These are phyloP conservation scores for Aristolochia contorta DNA, from an alignment of 164 flowering plant species.

Conservation along the genomic window DNA sequence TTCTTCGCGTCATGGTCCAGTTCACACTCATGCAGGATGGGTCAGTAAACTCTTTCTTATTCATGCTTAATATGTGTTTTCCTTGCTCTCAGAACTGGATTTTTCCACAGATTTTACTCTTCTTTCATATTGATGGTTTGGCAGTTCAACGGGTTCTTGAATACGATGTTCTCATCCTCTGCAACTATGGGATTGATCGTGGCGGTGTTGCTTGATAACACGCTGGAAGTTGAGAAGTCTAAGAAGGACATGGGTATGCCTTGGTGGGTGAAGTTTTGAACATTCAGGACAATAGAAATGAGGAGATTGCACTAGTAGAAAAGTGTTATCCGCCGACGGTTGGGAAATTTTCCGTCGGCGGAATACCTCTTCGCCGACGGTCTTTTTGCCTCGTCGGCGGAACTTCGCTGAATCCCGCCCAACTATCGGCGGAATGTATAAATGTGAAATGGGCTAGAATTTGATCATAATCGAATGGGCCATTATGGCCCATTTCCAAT, in stretches of 20 bases:
- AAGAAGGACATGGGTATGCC: slow-evolving; percentile 96
- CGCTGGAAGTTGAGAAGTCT: slow-evolving; percentile 77
- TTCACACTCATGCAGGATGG: slow-evolving; percentile 89
- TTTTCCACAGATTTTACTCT: not conserved
- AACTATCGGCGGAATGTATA: too few relatives aligned
- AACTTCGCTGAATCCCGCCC: too few relatives aligned
- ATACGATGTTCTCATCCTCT: slow-evolving; percentile 78
- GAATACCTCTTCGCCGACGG: too few relatives aligned
- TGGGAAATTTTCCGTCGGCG: too few relatives aligned
- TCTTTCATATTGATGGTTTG: slow-evolving; percentile 3
- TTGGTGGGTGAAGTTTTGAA: slow-evolving; percentile 98
- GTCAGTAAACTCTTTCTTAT: slow-evolving; percentile 32
- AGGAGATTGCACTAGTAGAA: too few relatives aligned
- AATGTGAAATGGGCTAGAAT: too few relatives aligned
- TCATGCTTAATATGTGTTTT: not conserved
- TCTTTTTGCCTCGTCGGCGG: too few relatives aligned
- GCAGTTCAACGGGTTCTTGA: slow-evolving; percentile 92
- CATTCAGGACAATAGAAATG: slow-evolving; percentile 85
- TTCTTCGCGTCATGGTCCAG: slow-evolving; percentile 49
- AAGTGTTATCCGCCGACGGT: too few relatives aligned
- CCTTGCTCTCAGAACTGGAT: not conserved
- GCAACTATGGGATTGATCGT: slow-evolving; percentile 75
- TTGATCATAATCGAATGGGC: too few relatives aligned
- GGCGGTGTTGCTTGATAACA: slow-evolving; percentile 88
- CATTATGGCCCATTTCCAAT: too few relatives aligned